These are phyloP conservation scores for Bryoerythrophyllum caledonicum DNA, from an alignment of 225 moss, liverwort and hornwort genomes.

Conservation along the genomic window DNA sequence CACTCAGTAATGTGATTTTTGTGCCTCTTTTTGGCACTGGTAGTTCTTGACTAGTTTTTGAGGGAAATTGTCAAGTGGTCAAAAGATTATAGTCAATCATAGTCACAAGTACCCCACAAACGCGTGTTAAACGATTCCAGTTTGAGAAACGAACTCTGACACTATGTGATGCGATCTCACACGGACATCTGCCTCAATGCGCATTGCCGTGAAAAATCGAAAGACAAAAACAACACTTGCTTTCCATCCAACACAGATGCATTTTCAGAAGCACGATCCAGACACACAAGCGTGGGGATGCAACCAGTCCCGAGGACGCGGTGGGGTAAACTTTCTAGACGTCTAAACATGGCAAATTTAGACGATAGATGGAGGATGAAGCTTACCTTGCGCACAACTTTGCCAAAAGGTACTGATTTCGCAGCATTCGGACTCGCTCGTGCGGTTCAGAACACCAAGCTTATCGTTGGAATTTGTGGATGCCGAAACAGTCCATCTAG, in stretches of 20 bases:
- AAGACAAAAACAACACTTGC: background rate
- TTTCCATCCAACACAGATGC: background rate
- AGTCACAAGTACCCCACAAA: too few relatives aligned
- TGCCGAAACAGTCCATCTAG: background rate
- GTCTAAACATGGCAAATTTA: background rate
- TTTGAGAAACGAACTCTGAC: background rate
- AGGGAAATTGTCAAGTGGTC: too few relatives aligned
- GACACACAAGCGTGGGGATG: background rate
- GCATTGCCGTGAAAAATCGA: too few relatives aligned
- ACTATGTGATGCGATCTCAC: rapidly evolving
- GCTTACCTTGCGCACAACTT: background rate
- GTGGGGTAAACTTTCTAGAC: too few relatives aligned
- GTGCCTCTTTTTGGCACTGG: too few relatives aligned
- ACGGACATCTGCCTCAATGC: background rate
- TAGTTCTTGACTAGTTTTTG: too few relatives aligned
- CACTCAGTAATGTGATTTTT: too few relatives aligned
- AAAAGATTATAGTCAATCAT: too few relatives aligned
- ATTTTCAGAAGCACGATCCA: background rate
- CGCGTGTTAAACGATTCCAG: background rate
- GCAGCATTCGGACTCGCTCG: background rate
- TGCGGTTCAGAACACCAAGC: background rate
- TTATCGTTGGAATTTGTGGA: background rate
- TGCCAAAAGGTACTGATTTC: background rate
- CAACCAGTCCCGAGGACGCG: background rate
- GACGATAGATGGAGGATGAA: background rate